Base-by-base conservation (phyloP, 2,329 filamentous ascomycete genomes). In the Dryadomyces quercivorus region DNA sequence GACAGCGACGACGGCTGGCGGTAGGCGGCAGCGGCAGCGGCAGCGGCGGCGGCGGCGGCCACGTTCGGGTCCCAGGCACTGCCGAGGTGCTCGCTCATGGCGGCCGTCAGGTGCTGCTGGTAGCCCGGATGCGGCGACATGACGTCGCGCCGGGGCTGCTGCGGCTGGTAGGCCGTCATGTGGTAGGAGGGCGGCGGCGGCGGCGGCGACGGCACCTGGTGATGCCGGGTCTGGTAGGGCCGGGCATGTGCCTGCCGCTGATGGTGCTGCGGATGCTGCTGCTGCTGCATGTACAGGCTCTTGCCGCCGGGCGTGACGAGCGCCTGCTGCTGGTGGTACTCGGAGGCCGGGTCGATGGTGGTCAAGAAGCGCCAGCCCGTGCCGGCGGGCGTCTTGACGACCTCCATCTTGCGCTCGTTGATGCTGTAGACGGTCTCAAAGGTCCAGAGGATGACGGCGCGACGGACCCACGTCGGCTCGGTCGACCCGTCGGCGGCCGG, bases 291-390 rank as follows among this genome's bases (percentile, higher is more conserved):
- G 55, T 77, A 75, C 13, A 12, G 18, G 26, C 10, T 34, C 21
- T 34, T 50, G 52, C 16, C 38, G 5, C 13, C 54, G 26, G 52
- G 48, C 7, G 63, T 65, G 21, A 72, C 56, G 42, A 73, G 66
- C 5, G 70, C 70, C 22, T 68, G 66, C 62, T 76, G 72, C 66
- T 80, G 76, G 61, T 82, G 78, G 56, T 77, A 75, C 48, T 75
- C 72, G n/a, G 77, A 80, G 57, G 76, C 75, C 34, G 79, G 78
- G 60, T 82, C 78, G 55, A 81, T 72, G 54, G 80, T 75, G 12
- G 77, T 81, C 55, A 85, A 66, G 70, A 82, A 84, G 22, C 78
- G 72, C 81, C 81, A 84, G 42, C 73, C 75, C 1, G 79, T 80
- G 16, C 75, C 76, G 1, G 75, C 71, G 3, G 74, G 71, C 55